Evolutionary conservation across 495 filamentous ascomycete genomes (phyloP), one percentile per base, ranked within the genome.

Genomic region (Corynascus novoguineensis): DNA sequence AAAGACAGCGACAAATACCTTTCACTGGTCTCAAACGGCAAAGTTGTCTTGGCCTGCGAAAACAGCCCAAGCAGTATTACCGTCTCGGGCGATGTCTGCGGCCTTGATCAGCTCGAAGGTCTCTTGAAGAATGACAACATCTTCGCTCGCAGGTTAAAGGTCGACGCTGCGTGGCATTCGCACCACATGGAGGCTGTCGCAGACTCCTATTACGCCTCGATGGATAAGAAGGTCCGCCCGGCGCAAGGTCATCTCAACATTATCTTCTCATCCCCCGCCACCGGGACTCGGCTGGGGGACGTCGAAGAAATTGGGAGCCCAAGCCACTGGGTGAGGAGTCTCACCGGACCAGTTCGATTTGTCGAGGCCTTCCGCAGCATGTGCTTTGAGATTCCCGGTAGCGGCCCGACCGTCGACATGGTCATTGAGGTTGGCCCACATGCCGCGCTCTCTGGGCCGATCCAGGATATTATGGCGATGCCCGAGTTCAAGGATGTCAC

Each of bases 41-140:
- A 57, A 57, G 66, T 62, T 8, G 60, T 67, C 5, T 61, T 80
- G 5, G 79, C 77, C 0, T 81, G 78, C 46, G 61, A 76, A 41
- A 82, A 81, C 60, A 73, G 68, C 31, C 77, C 76, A 1, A 62
- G 46, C 6, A 79, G 68, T 53, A 60, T 73, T n/a, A 81, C 79
- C 8, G 22, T 81, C 1, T 75, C 75, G 0, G 78, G 78, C 0
- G 72, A 76, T 35, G 47, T 57, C 0, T 50, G 59, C 0, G 73
- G 62, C 1, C 64, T 84, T 5, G 62, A 71, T 0, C 56, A 67
- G n/a, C 50, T 75, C 0, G 56, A 72, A 29, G n/a, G 40, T 1
- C 37, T 55, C 15, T 27, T 75, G 0, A 58, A 70, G 32, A 25
- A 41, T 2, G 64, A 73, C 5, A 65, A 63, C 7, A 56, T 72